Conservation (phyloP, 768 basidiomycete species). For the Tubosaeta brunneosetosa region DNA sequence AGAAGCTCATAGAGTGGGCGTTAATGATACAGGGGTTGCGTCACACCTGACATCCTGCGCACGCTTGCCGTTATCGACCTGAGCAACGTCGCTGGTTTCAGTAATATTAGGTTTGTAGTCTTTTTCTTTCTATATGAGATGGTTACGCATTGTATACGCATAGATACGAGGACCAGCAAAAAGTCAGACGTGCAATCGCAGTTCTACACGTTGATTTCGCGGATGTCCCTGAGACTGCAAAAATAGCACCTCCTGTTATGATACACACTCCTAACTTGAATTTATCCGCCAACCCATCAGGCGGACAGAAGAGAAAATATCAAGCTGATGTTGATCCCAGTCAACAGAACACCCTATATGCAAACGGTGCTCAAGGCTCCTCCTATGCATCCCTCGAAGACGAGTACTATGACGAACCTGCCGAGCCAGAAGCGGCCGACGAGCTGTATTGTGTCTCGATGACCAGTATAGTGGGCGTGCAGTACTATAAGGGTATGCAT, state of each 20-base stretch:
- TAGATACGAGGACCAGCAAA: conserved; percentile 59
- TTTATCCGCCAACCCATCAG: conserved; percentile 5
- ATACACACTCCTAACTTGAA: background rate
- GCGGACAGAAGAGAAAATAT: conserved; percentile 43
- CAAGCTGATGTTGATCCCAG: conserved; percentile 22
- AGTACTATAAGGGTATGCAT: conserved; percentile 66
- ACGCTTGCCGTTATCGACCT: conserved; percentile 43
- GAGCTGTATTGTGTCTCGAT: conserved; percentile 61
- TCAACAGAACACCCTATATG: conserved; percentile 14
- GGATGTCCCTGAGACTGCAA: conserved; percentile 52
- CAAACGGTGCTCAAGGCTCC: conserved; percentile 7
- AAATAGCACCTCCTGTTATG: conserved; percentile 5
- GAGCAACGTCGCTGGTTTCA: conserved; percentile 47
- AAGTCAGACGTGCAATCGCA: conserved; percentile 56
- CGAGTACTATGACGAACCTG: conserved; percentile 36
- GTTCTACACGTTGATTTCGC: conserved; percentile 48
- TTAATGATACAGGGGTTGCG: conserved; percentile 56
- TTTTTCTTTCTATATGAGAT: background rate
- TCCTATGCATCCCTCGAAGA: conserved; percentile 24
- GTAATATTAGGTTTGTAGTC: conserved; percentile 42
- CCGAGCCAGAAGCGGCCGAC: conserved; percentile 50
- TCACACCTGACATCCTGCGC: conserved; percentile 52
- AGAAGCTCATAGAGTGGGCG: conserved; percentile 13
- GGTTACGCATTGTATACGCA: background rate
- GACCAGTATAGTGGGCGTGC: conserved; percentile 74